Conservation (phyloP, 768 basidiomycete species). For the Mrakia blollopis region DNA sequence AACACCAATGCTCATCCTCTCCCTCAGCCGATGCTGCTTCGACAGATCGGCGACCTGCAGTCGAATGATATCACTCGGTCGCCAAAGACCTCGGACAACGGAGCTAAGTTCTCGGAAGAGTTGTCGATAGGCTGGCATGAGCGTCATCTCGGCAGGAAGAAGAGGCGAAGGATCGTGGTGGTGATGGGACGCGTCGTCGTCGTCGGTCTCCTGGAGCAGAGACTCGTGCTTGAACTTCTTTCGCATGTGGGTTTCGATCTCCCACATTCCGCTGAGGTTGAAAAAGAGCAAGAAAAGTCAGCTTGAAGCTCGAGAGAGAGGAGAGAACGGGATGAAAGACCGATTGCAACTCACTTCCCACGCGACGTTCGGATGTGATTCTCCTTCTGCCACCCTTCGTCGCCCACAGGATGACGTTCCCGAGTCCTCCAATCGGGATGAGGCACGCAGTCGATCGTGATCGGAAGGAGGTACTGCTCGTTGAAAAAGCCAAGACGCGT, state of each 20-base stretch:
- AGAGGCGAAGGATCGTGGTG: background rate
- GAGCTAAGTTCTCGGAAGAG: background rate
- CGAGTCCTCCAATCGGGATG: conserved; percentile 5
- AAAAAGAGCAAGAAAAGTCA: background rate
- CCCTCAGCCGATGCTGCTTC: background rate
- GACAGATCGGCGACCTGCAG: background rate
- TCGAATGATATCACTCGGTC: background rate
- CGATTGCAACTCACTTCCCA: background rate
- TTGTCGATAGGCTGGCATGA: background rate
- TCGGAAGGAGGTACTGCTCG: background rate
- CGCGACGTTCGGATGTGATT: background rate
- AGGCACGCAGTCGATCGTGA: background rate
- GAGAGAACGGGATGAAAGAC: background rate
- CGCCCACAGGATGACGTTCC: background rate
- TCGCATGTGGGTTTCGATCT: background rate
- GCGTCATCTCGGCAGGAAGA: background rate
- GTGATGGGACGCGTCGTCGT: background rate
- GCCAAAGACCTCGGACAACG: background rate
- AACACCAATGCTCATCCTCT: background rate
- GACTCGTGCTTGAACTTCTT: background rate
- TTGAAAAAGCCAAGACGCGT: background rate
- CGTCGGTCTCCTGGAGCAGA: background rate
- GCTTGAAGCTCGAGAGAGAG: background rate
- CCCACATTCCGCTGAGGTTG: background rate
- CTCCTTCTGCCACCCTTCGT: background rate